These are phyloP conservation scores for Penicillium sp. DNA, from an alignment of 2,329 filamentous ascomycete species.

Conservation along the genomic window DNA sequence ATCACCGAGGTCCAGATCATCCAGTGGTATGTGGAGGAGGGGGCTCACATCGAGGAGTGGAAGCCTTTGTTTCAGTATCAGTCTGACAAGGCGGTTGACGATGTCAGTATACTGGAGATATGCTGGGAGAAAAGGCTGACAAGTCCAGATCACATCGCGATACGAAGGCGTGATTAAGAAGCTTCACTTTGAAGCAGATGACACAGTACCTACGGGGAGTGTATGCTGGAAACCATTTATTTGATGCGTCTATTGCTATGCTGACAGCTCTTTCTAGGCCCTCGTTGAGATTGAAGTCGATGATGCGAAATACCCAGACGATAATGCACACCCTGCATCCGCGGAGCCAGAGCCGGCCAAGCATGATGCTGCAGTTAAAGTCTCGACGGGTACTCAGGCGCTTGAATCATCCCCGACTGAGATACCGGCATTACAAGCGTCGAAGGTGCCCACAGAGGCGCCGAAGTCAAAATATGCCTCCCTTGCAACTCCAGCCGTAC, in stretches of 20 bases:
- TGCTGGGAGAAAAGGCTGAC: constrained; percentile 6
- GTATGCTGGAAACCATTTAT: constrained; percentile 28
- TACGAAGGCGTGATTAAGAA: constrained; percentile 96
- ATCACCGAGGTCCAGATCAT: constrained; percentile 99
- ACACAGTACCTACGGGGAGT: constrained; percentile 89
- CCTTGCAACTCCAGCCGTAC: constrained; percentile 85
- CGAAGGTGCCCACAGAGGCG: constrained; percentile 1
- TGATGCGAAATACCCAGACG: constrained; percentile 63
- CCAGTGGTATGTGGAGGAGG: constrained; percentile 98
- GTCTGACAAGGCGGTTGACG: constrained; percentile 81
- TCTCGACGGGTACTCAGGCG: constrained; percentile 9
- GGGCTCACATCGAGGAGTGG: constrained; percentile 94
- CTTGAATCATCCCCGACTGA: constrained; percentile 15
- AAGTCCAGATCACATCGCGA: constrained; percentile 82
- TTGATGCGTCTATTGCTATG: not conserved
- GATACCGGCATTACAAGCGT: constrained; percentile 3
- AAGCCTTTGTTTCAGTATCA: constrained; percentile 97
- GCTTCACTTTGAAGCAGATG: constrained; percentile 88
- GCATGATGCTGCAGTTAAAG: constrained; percentile 11
- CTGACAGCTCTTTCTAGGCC: constrained; percentile 49
- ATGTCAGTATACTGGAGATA: constrained; percentile 38
- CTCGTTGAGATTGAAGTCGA: constrained; percentile 93
- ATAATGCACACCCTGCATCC: constrained; percentile 36
- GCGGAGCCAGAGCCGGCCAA: constrained; percentile 28
- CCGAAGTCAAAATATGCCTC: constrained; percentile 59